Conservation (phyloP, 2,329 filamentous ascomycete genomes). For the Lachnellula cervina region DNA sequence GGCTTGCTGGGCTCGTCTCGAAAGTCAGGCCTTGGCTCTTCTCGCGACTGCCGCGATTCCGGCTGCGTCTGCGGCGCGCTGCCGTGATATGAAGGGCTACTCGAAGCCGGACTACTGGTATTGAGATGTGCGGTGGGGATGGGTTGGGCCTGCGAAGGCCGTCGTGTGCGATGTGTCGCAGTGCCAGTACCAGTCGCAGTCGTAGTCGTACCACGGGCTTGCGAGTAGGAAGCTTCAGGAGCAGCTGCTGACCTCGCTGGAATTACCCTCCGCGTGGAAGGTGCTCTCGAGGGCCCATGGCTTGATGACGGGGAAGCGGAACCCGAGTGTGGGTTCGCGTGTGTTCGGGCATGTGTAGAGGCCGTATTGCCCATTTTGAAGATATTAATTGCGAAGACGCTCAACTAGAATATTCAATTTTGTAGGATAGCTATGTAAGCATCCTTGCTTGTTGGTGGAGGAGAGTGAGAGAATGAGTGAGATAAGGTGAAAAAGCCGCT, state of each 20-base stretch:
- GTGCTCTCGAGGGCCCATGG: slow-evolving; percentile 25
- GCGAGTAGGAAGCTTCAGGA: slow-evolving; percentile 57
- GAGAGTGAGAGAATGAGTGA: background rate
- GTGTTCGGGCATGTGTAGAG: slow-evolving; percentile 35
- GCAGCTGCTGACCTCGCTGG: slow-evolving; percentile 53
- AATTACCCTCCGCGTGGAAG: slow-evolving; percentile 37
- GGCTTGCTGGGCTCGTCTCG: slow-evolving; percentile 48
- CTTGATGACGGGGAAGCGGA: slow-evolving; percentile 26
- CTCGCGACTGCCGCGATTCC: slow-evolving; percentile 23
- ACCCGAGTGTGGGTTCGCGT: slow-evolving; percentile 29
- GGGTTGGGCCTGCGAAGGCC: slow-evolving; percentile 22
- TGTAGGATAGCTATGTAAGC: background rate
- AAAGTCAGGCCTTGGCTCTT: slow-evolving; percentile 32
- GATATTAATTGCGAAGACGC: background rate
- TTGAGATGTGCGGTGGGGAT: slow-evolving; percentile 11
- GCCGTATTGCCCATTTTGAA: slow-evolving; percentile 43
- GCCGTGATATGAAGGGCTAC: slow-evolving; percentile 18
- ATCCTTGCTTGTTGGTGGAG: slow-evolving; percentile 2
- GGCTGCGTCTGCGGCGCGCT: slow-evolving; percentile 17
- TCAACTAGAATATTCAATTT: background rate
- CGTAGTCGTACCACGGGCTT: slow-evolving; percentile 39
- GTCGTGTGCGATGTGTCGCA: slow-evolving; percentile 23
- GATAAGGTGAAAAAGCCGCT: background rate
- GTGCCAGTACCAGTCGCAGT: background rate
- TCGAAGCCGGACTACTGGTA: slow-evolving; percentile 19